Base-by-base conservation (phyloP, 371 early-diverging fungal genomes). In the Batkoa obscura region DNA sequence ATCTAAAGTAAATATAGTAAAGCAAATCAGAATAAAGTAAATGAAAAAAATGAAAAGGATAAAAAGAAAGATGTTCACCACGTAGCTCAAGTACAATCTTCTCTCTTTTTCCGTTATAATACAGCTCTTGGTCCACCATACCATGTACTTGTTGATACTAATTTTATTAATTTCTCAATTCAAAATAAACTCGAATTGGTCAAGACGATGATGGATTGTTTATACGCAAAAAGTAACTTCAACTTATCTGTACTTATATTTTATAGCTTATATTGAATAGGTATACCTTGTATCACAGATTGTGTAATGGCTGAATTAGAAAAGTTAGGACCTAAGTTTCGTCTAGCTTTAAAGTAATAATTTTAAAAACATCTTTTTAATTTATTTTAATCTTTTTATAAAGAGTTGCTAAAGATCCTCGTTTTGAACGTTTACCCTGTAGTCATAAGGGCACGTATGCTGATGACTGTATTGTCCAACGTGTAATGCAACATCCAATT, bases 221-320 rank as follows among this genome's bases (percentile, higher is more conserved):
- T 99, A 23, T 91, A 86, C 66, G 97, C 97, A 41, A 94, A 96
- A 68, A 88, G 90, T 77, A 68, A 62, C 68, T 62, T 45, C 23
- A 45, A n/a, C 17, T 38, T 23, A 47, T 54, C 45, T 9, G 17
- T 51, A 39, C 17, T 17, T 37, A 12, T 23, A 13, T 41, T 39
- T 38, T 64, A 56, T 58, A 68, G 67, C 68, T 55, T 30, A 12
- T 38, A 2, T 8, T 17, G 0, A n/a, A 53, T 64, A 69, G 73
- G 76, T 55, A 87, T 96, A 55, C 93, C 98, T 43, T 95, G 90
- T 68, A 87, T 99, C 39, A 96, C 99, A 1, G 99, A 99, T 61
- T 99, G 99, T 75, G 99, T 99, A 31, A 76, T 99, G 74, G 99
- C 91, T 10, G 99, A 99, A 74, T 75, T 99, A 75, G 99, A 99